Base-by-base conservation (phyloP, 75 land plant species). In the Pinus albicaulis region DNA sequence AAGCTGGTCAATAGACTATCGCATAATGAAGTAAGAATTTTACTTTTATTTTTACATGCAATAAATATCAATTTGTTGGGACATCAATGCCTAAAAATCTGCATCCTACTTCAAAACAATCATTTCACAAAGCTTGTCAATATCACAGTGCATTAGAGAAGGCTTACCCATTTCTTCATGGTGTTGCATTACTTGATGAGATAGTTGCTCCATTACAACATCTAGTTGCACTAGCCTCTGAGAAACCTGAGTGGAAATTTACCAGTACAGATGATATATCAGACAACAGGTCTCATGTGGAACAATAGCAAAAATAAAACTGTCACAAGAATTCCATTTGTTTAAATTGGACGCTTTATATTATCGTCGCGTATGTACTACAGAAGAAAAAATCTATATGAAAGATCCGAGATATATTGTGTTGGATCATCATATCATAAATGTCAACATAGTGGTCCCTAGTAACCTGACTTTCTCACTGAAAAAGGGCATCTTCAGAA, bases 141-240 rank as follows among this genome's bases (percentile, higher is more conserved):
- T 11, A 61, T 4, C 16, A 65, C 2, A 65, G 28, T 65, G 48
- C 41, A 25, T 36, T 65, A 4, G 8, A 65, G 19, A 5, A 38
- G 7, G 48, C 44, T 41, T 74, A 80, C 83, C 84, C 83, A 83
- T 82, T 74, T 83, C 84, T 19, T 83, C 84, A 55, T 80, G 83
- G 57, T 83, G 83, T 75, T 81, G 78, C 84, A 83, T 83, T 31
- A 83, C 84, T 78, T 83, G 79, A 53, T 66, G 75, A 44, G 84
- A 83, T 36, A 83, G 56, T n/a, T 75, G 68, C 76, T 83, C 84
- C 5, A 83, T 83, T 55, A 83, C 76, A 58, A 64, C 83, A 81
- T 83, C 84, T n/a, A 83, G 78, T 71, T 83, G 84, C 77, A 81
- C 44, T 62, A 83, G 38, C 69, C 78, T 83, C 71, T 81, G 83